Evolutionary conservation across 805 yeast genomes (phyloP).

Genomic region (Priceomyces haplophilus): DNA sequence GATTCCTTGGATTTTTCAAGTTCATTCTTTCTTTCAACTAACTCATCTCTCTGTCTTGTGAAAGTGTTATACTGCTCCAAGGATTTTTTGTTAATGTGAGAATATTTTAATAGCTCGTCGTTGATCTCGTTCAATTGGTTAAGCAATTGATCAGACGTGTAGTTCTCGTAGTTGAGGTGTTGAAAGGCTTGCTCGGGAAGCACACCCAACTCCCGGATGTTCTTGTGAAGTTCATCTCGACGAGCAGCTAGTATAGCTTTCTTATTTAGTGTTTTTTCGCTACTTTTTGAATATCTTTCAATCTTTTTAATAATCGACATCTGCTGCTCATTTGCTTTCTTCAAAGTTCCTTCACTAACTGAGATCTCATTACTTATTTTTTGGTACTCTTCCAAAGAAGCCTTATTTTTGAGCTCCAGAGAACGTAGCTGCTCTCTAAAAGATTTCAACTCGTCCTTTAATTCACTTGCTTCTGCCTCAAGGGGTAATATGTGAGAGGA

Average conservation of each 20-base stretch:
- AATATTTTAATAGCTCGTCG: constrained; percentile 56
- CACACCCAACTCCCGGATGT: constrained; percentile 81
- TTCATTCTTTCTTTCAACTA: constrained; percentile 63
- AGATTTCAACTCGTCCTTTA: constrained; percentile 23
- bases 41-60: constrained; percentile 65
- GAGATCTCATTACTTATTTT: constrained; percentile 27
- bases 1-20: constrained; percentile 67
- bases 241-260: constrained; percentile 58
- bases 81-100: constrained; percentile 86
- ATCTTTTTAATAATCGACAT: constrained; percentile 49
- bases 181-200: constrained; percentile 81
- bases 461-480: constrained; percentile 12
- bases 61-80: constrained; percentile 77
- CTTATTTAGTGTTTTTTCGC: constrained; percentile 63
- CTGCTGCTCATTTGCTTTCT: constrained; percentile 57
- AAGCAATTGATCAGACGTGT: constrained; percentile 52
- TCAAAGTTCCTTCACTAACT: constrained; percentile 38
- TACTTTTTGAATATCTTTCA: constrained; percentile 57
- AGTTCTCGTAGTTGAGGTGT: constrained; percentile 33
- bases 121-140: constrained; percentile 51
- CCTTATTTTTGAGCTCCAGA: constrained; percentile 25
- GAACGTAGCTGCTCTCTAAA: constrained; percentile 25
- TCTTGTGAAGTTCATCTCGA: constrained; percentile 67
- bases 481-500: constrained; percentile 15
- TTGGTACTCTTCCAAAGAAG: constrained; percentile 25